A percentile compares a stretch with the other conserved stretches of the same genome.
Evolutionary conservation across 2,329 filamentous ascomycete species (phyloP).

Genomic region (Aureobasidium subglaciale): DNA sequence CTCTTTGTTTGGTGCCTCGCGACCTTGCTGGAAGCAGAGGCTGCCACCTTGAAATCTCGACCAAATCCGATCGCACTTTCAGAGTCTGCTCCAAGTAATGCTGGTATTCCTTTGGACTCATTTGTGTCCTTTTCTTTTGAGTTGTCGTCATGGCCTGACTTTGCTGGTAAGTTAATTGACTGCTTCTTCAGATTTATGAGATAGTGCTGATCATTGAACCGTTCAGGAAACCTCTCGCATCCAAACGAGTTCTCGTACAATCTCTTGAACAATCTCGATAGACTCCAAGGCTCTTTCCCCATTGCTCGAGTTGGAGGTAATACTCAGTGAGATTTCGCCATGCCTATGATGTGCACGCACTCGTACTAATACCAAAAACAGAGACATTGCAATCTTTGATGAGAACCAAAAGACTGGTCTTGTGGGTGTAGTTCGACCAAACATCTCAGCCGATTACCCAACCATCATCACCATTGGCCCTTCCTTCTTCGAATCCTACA

Average conservation of each 20-base stretch:
- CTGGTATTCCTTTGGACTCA: constrained; percentile 31
- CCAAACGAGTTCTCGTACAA: constrained; percentile 57
- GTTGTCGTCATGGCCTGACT: constrained; percentile 47
- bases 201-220: not conserved
- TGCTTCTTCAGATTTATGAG: no score
- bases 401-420: constrained; percentile 43
- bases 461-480: constrained; percentile 54
- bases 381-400: constrained; percentile 56
- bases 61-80: not conserved
- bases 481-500: constrained; percentile 57
- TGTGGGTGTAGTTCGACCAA: constrained; percentile 46
- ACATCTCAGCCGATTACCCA: constrained; percentile 52
- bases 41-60: not conserved
- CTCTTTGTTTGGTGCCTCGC: not conserved
- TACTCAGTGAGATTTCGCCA: constrained; percentile 41
- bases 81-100: constrained; percentile 1
- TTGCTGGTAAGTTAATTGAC: constrained; percentile 38
- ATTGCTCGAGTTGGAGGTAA: constrained; percentile 60
- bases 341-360: not conserved
- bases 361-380: constrained; percentile 16
- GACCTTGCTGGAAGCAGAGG: not conserved
- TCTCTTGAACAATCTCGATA: constrained; percentile 50
- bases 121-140: constrained; percentile 50
- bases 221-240: constrained; percentile 42
- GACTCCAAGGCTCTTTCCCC: constrained; percentile 50